A percentile compares a stretch with the other conserved stretches of the same genome.
Evolutionary conservation across 2,329 filamentous ascomycete species (phyloP).

Genomic region (Elsinoe necatrix): DNA sequence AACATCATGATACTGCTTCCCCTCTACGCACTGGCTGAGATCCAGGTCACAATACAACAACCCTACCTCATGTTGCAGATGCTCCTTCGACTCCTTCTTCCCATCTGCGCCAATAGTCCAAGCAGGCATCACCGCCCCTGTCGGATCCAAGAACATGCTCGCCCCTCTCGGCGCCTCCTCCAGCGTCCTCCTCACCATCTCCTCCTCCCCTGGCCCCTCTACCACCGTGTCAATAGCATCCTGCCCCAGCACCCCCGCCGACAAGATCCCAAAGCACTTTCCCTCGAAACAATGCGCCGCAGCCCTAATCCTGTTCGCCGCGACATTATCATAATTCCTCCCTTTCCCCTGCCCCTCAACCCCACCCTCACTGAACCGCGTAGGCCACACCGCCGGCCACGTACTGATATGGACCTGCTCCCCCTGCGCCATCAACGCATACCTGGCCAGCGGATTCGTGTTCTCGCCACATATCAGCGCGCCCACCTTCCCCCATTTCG

Average conservation of each 20-base stretch:
- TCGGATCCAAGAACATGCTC: slow-evolving; percentile 46
- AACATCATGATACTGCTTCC: slow-evolving; percentile 51
- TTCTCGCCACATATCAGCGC: slow-evolving; percentile 50
- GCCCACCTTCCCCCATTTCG: slow-evolving; percentile 40
- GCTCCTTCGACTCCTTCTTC: slow-evolving; percentile 26
- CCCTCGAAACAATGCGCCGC: slow-evolving; percentile 52
- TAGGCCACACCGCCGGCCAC: slow-evolving; percentile 51
- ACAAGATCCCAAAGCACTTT: slow-evolving; percentile 48
- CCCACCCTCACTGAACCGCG: slow-evolving; percentile 19
- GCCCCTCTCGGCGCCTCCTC: slow-evolving; percentile 36
- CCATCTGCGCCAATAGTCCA: slow-evolving; percentile 30
- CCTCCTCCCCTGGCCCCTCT: slow-evolving; percentile 25
- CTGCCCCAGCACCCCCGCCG: slow-evolving; percentile 37
- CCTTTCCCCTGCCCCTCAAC: slow-evolving; percentile 9
- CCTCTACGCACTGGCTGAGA: slow-evolving; percentile 43
- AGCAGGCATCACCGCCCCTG: slow-evolving; percentile 34
- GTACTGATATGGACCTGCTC: slow-evolving; percentile 49
- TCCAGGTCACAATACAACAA: slow-evolving; percentile 47
- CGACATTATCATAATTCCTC: slow-evolving; percentile 46
- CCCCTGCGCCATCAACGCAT: slow-evolving; percentile 45
- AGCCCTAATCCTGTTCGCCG: slow-evolving; percentile 44
- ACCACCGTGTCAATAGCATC: slow-evolving; percentile 31
- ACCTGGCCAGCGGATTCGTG: slow-evolving; percentile 48
- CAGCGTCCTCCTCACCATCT: slow-evolving; percentile 29
- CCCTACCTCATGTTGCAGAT: slow-evolving; percentile 40